Conservation (phyloP, 441 rosid genomes). For the Populus hybrid region DNA sequence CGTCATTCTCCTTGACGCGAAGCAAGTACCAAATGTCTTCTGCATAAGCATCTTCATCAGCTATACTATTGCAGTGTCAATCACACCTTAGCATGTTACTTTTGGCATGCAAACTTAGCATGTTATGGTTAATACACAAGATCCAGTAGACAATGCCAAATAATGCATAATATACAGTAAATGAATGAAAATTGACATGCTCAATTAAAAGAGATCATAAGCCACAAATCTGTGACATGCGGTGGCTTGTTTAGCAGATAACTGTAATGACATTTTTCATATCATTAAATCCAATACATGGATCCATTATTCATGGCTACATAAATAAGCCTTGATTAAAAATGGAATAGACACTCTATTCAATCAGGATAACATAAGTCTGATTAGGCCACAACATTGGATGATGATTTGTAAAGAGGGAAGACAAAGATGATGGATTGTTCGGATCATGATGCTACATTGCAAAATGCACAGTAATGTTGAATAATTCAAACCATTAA, state of each 20-base stretch:
- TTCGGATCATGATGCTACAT: neutral
- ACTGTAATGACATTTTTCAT: neutral
- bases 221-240: neutral
- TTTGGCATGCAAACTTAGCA: constrained; percentile 5
- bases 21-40: constrained; percentile 44
- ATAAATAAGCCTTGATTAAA: neutral
- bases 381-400: neutral
- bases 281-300: neutral
- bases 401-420: neutral
- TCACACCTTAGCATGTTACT: neutral
- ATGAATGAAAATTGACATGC: neutral
- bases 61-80: neutral
- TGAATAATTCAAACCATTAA: neutral
- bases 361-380: neutral
- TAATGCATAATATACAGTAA: neutral
- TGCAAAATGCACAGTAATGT: neutral
- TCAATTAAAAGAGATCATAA: neutral
- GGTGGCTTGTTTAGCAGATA: neutral
- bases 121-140: neutral
- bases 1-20: constrained; percentile 19
- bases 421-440: neutral
- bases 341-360: neutral
- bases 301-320: neutral
- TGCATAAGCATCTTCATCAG: constrained; percentile 18
- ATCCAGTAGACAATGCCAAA: neutral